Evolutionary conservation across 345 rosid genomes (phyloP), one percentile per base, ranked within the genome.

Genomic region (Durio zibethinus): DNA sequence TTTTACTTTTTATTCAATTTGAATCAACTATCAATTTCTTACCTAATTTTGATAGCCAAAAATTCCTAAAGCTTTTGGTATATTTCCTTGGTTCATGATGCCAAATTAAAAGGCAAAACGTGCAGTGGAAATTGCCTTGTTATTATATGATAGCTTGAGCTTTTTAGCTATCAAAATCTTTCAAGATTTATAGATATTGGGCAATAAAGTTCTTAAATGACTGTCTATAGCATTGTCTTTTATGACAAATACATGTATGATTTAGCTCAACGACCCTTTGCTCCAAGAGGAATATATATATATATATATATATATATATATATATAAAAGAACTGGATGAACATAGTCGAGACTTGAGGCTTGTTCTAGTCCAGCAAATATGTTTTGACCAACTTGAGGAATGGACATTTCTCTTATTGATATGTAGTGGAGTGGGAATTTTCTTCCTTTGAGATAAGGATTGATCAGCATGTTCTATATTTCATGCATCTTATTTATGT

Each of bases 111-210:
- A 31, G 21, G 36, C 27, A 54, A 40, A 62, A 21, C 50, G 21
- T 27, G 66, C 7, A 14, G n/a, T 35, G 63, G 59, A 4, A 20
- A 36, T 66, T 50, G 38, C 54, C 60, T 63, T 18, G 2, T 15
- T 70, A 53, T 53, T 6, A 63, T 42, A 36, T 21, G 73, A 62
- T 38, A 68, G 33, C 64, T 21, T 68, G 1, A 64, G 63, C 69
- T 18, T 68, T 16, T 40, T 60, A 42, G 61, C 21, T 56, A 69
- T 68, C 68, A 4, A 56, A 77, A 27, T 77, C 80, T 5, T 38
- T 33, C 14, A 12, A 7, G 23, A 64, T 64, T 25, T 57, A n/a
- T 53, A 53, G 59, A 38, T 38, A 8, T 38, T 6, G 40, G 40
- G 40, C 40, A 38, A 38, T 38, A 38, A 38, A 0, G 40, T 38